phyloP scores from a whole-genome alignment of 2,329 filamentous ascomycete species.

The Alternaria postmessia region DNA sequence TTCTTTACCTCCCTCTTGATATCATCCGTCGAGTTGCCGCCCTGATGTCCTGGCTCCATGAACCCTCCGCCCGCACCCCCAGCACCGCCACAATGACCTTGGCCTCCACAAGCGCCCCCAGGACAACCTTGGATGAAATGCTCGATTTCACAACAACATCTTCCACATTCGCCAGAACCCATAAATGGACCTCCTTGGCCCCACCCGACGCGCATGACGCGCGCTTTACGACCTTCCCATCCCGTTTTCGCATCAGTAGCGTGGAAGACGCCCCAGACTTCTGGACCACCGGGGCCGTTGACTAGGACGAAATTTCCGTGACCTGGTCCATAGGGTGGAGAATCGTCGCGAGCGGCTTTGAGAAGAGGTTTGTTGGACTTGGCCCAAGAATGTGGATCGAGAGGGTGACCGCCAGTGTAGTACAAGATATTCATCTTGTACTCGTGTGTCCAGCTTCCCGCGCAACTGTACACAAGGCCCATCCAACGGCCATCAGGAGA shows the following conservation, averaged over 20 bases:
- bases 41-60: slow-evolving; percentile 26
- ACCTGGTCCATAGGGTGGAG: slow-evolving; percentile 56
- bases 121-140: slow-evolving; percentile 44
- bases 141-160: slow-evolving; percentile 42
- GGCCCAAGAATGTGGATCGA: slow-evolving; percentile 49
- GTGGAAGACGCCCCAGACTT: slow-evolving; percentile 56
- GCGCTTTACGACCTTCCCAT: slow-evolving; percentile 55
- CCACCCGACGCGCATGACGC: slow-evolving; percentile 55
- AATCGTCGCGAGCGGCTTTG: slow-evolving; percentile 42
- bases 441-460: slow-evolving; percentile 57
- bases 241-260: slow-evolving; percentile 57
- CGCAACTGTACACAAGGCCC: slow-evolving; percentile 58
- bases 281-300: slow-evolving; percentile 42
- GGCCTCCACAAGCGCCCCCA: slow-evolving; percentile 35
- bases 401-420: slow-evolving; percentile 53
- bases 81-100: slow-evolving; percentile 31
- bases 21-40: slow-evolving; percentile 17
- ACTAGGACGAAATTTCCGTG: slow-evolving; percentile 57
- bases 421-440: slow-evolving; percentile 59
- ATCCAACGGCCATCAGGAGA: slow-evolving; percentile 50
- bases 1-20: slow-evolving; percentile 34
- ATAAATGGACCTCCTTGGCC: slow-evolving; percentile 51
- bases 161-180: slow-evolving; percentile 51
- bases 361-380: slow-evolving; percentile 53
- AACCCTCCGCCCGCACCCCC: slow-evolving; percentile 26